Evolutionary conservation across 495 filamentous ascomycete genomes (phyloP), one percentile per base, ranked within the genome.

Genomic region (Chaetomium cochliodes): DNA sequence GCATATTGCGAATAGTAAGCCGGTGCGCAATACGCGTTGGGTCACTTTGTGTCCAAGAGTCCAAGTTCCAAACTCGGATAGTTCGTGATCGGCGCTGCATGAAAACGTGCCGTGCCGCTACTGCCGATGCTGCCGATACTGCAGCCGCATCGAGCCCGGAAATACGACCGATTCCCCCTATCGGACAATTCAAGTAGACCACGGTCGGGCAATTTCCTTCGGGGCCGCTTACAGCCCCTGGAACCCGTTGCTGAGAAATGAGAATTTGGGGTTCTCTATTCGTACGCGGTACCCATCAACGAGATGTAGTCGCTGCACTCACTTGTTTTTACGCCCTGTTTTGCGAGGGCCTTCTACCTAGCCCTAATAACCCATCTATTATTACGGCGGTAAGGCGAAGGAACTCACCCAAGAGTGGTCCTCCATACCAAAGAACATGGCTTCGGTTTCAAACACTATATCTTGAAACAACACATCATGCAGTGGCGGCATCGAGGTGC

Each of bases 391-490:
- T 16, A 50, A 8, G 0, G 18, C n/a, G 1, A 50, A 50, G 18
- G 18, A 1, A 11, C 50, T 20, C 50, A 53, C 8, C 50, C 50
- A 53, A 16, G 50, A 53, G 23, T 16, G 0, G 13, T 53, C 50
- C 50, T 53, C 50, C 50, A 53, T 28, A 3, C 50, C 50, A 53
- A 53, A 53, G 50, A 53, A 18, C 2, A 53, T 3, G 8, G 50
- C 22, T 11, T 53, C 50, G 11, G 22, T 12, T 23, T 53, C 50
- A 53, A 53, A 26, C 4, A 7, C 50, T 20, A 53, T 28, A 23
- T 53, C 50, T 18, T 53, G 50, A 4, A 53, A 53, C 13, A 53
- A 28, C 18, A 53, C 50, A 53, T 53, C 50, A 8, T 53, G 50
- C 13, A 26, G 25, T 2, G 50, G 50, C 4, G 25, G 11, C 4